phyloP scores from a whole-genome alignment of 805 yeast species.

The Candida pseudoglaebosa region DNA sequence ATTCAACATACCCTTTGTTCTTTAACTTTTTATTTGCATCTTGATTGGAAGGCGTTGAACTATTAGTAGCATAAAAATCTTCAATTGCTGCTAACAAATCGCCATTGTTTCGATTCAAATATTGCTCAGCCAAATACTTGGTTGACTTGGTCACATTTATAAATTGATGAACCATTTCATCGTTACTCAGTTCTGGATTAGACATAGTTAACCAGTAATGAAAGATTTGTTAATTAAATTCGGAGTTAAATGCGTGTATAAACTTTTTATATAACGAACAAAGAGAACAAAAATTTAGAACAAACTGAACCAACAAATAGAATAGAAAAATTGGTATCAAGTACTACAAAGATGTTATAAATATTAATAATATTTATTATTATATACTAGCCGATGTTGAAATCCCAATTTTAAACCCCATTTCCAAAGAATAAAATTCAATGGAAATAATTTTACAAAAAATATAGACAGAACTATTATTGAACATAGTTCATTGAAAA shows the following conservation, averaged over 20 bases:
- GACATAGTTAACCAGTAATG: slow-evolving; percentile 11
- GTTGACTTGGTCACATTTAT: slow-evolving; percentile 34
- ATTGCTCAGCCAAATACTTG: slow-evolving; percentile 35
- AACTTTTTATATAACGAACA: too few relatives aligned
- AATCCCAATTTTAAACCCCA: slow-evolving; percentile 45
- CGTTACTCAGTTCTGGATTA: slow-evolving; percentile 12
- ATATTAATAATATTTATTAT: slow-evolving; percentile 1
- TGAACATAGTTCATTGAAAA: slow-evolving; percentile 8
- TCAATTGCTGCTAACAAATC: slow-evolving; percentile 39
- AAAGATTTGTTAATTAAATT: too few relatives aligned
- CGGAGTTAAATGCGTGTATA: too few relatives aligned
- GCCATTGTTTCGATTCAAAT: slow-evolving; percentile 31
- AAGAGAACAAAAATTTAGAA: too few relatives aligned
- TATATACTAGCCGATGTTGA: slow-evolving; percentile 44
- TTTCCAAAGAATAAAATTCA: slow-evolving; percentile 9
- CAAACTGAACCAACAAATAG: too few relatives aligned
- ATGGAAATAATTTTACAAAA: slow-evolving; percentile 7
- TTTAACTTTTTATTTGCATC: not conserved
- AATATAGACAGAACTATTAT: slow-evolving; percentile 12
- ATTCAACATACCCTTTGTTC: slow-evolving; percentile 8
- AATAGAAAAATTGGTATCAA: too few relatives aligned
- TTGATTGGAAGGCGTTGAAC: slow-evolving; percentile 5
- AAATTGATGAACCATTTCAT: slow-evolving; percentile 29
- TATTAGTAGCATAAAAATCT: slow-evolving; percentile 31
- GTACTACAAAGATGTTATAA: not conserved